A percentile compares a stretch with the other conserved stretches of the same genome.
Evolutionary conservation across 148 eudicot species (phyloP).

Genomic region (Rhododendron ferrugineum): DNA sequence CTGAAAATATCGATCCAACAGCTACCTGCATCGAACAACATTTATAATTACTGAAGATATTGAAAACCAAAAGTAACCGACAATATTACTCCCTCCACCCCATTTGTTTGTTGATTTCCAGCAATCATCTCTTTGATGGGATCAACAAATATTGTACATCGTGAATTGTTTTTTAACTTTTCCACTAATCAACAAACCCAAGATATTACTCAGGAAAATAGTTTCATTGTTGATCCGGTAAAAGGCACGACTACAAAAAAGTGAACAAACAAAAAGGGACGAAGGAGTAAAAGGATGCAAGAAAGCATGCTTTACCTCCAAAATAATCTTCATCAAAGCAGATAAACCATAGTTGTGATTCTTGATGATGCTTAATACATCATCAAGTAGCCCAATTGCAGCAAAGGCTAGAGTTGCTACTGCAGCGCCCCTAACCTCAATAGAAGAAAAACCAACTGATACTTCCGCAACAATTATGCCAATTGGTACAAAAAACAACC

Average conservation of each 20-base stretch:
- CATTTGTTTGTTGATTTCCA: background rate
- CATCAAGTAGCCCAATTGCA: conserved; percentile 80
- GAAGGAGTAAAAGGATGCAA: background rate
- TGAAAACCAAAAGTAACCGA: conserved; percentile 3
- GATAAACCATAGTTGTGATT: conserved; percentile 45
- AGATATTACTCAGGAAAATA: background rate
- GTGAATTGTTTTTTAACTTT: background rate
- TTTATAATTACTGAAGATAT: conserved; percentile 4
- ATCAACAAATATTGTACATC: background rate
- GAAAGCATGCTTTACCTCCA: conserved; percentile 54
- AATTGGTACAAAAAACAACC: conserved; percentile 71
- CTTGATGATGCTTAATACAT: conserved; percentile 46
- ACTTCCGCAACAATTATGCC: conserved; percentile 69
- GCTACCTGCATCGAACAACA: conserved; percentile 47
- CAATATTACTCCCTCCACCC: background rate
- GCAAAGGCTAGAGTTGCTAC: conserved; percentile 68
- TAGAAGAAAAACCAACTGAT: conserved; percentile 56
- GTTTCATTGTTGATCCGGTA: background rate
- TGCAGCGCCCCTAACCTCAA: conserved; percentile 58
- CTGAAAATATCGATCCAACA: conserved; percentile 62
- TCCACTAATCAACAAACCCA: background rate
- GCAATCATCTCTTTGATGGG: background rate
- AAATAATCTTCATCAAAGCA: conserved; percentile 38
- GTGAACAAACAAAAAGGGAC: background rate
- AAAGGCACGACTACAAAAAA: background rate